phyloP scores from a whole-genome alignment of 176 grass and related monocot genomes.

The Oryza australiensis region DNA sequence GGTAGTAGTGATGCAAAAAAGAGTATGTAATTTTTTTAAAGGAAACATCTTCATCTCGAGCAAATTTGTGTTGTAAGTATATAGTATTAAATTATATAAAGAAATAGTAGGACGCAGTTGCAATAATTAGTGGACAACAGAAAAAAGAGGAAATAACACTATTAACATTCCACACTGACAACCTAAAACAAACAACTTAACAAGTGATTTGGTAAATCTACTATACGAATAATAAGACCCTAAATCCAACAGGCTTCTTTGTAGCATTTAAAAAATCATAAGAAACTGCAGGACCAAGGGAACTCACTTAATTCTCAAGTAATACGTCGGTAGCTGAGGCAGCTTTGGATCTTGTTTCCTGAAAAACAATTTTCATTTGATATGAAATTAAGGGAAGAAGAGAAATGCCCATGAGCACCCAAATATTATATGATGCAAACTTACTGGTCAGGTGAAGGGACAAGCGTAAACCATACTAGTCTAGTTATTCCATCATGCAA shows the following conservation, averaged over 20 bases:
- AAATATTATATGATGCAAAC: conserved; percentile 19
- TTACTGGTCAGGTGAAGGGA: conserved; percentile 76
- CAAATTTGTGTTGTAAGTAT: neutral
- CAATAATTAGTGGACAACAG: neutral
- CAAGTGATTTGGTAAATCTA: conserved; percentile 7
- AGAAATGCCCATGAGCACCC: conserved; percentile 1
- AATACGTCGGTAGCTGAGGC: conserved; percentile 68
- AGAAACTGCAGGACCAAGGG: neutral
- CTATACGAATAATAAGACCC: neutral
- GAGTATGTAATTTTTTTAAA: neutral
- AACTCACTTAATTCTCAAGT: conserved; percentile 87
- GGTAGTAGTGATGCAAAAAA: neutral
- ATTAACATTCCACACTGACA: neutral
- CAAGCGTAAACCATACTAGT: conserved; percentile 82
- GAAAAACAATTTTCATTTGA: conserved; percentile 50
- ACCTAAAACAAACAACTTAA: neutral
- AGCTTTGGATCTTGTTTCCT: conserved; percentile 61
- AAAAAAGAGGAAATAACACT: neutral
- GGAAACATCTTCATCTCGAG: neutral
- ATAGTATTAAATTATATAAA: conserved; percentile 2
- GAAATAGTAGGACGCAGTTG: neutral
- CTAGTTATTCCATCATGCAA: conserved; percentile 40
- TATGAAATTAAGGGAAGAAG: conserved; percentile 10
- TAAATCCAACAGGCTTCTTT: conserved; percentile 21
- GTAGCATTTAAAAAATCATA: neutral